Percentiles rank a stretch among this genome's conserved stretches.
These are phyloP conservation scores for Apiotrichum akiyoshidainum DNA, from an alignment of 1,284 basidiomycete species.

Conservation along the genomic window DNA sequence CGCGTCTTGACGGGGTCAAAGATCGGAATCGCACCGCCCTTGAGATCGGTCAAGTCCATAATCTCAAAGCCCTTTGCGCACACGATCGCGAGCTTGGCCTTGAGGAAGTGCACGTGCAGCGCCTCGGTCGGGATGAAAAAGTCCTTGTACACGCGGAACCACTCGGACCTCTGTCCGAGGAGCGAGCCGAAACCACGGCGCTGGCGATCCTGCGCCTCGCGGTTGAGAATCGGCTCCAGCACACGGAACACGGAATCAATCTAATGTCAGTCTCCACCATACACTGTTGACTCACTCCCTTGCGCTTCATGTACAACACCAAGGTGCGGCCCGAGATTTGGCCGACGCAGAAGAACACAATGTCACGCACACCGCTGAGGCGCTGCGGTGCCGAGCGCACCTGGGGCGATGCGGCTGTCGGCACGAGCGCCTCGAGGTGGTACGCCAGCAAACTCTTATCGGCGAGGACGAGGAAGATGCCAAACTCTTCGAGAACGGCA, in stretches of 20 bases:
- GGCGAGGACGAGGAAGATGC: conserved; percentile 89
- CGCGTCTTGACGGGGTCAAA: conserved; percentile 59
- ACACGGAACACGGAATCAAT: conserved; percentile 89
- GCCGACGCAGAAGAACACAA: conserved; percentile 91
- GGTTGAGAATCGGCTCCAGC: conserved; percentile 83
- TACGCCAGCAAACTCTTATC: conserved; percentile 71
- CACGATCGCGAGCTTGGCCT: conserved; percentile 83
- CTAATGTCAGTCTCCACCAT: conserved; percentile 38
- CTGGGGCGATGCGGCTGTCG: conserved; percentile 56
- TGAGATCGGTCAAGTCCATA: conserved; percentile 84
- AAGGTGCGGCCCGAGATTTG: conserved; percentile 76
- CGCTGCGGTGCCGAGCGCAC: conserved; percentile 65
- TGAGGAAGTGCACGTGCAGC: conserved; percentile 82
- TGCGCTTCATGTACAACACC: conserved; percentile 94
- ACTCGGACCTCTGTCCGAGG: conserved; percentile 75
- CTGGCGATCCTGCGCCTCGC: conserved; percentile 69
- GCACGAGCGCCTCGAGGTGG: conserved; percentile 91
- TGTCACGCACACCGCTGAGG: conserved; percentile 77
- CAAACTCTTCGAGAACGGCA: conserved; percentile 90
- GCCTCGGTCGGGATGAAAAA: conserved; percentile 90
- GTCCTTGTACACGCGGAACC: conserved; percentile 89
- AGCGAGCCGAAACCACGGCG: conserved; percentile 63
- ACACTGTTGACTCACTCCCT: conserved; percentile 62
- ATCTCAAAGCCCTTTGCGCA: conserved; percentile 95
- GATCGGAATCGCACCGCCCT: conserved; percentile 75